Evolutionary conservation across 176 grass and related monocot species (phyloP).

Genomic region (Cenchrus purpureus): DNA sequence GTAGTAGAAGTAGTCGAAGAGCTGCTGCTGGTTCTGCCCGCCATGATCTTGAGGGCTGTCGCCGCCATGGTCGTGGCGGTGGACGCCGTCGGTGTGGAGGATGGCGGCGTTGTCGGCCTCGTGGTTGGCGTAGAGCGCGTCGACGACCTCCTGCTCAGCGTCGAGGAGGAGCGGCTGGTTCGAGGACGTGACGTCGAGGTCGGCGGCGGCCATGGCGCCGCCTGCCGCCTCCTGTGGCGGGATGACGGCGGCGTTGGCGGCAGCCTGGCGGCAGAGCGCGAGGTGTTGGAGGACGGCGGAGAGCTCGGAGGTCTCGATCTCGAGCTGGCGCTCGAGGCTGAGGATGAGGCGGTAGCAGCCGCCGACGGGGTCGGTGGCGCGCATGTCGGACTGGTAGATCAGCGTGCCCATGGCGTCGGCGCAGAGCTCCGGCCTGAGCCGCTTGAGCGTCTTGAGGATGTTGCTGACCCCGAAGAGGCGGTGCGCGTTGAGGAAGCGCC

Average conservation of each 20-base stretch:
- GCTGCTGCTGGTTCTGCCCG: constrained; percentile 28
- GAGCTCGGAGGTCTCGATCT: constrained; percentile 31
- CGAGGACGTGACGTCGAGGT: constrained; percentile 41
- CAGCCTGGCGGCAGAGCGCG: constrained; percentile 35
- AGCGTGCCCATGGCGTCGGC: constrained; percentile 61
- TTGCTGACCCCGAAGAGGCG: constrained; percentile 73
- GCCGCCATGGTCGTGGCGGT: background rate
- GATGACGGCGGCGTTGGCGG: background rate
- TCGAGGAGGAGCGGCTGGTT: constrained; percentile 33
- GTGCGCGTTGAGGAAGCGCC: constrained; percentile 67
- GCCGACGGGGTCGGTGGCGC: constrained; percentile 49
- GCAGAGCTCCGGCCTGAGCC: constrained; percentile 33
- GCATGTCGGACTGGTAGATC: constrained; percentile 56
- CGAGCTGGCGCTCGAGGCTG: constrained; percentile 32
- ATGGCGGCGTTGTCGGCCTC: background rate
- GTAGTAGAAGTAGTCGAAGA: constrained; percentile 55
- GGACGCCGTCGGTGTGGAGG: background rate
- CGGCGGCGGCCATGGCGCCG: background rate
- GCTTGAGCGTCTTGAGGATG: constrained; percentile 56
- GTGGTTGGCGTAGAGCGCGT: constrained; percentile 41
- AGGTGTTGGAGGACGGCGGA: constrained; percentile 37
- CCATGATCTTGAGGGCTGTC: constrained; percentile 24
- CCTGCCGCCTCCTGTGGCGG: background rate
- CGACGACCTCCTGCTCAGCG: constrained; percentile 29
- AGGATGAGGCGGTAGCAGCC: constrained; percentile 46